Percentiles rank a stretch among this genome's conserved stretches.
These are phyloP conservation scores for Cordyceps militaris DNA, from an alignment of 2,329 filamentous ascomycete species.

Conservation along the genomic window DNA sequence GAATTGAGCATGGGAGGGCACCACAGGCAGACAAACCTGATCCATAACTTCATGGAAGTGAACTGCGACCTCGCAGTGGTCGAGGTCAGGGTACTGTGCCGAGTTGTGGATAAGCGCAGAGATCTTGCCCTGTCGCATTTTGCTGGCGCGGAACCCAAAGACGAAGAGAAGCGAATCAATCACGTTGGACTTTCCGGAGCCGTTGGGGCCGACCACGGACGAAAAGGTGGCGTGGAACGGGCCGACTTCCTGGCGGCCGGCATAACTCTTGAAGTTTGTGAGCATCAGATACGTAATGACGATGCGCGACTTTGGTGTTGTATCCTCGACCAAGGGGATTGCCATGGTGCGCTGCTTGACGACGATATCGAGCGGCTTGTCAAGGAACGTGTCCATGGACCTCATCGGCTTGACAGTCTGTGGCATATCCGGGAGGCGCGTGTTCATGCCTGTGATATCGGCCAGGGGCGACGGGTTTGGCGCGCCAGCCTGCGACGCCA, in stretches of 20 bases:
- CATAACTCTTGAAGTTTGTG: constrained; percentile 98
- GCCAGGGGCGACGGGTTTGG: constrained; percentile 52
- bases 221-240: constrained; percentile 97
- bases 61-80: constrained; percentile 91
- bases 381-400: constrained; percentile 68
- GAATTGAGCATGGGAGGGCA: neutral
- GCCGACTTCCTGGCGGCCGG: constrained; percentile 87
- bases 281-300: constrained; percentile 89
- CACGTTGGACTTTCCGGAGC: constrained; percentile 97
- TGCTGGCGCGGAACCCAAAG: constrained; percentile 98
- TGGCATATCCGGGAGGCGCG: constrained; percentile 22
- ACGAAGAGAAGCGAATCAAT: constrained; percentile 97
- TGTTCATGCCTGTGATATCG: constrained; percentile 68
- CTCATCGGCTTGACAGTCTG: constrained; percentile 62
- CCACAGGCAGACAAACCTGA: constrained; percentile 41
- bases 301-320: constrained; percentile 73
- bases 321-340: constrained; percentile 63
- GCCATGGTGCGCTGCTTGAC: constrained; percentile 73
- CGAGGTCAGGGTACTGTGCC: constrained; percentile 73
- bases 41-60: constrained; percentile 96
- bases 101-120: constrained; percentile 98
- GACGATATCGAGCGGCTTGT: constrained; percentile 90
- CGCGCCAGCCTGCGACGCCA: constrained; percentile 49
- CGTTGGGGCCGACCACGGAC: constrained; percentile 94
- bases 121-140: constrained; percentile 98